A percentile compares a stretch with the other conserved stretches of the same genome.
phyloP scores from a whole-genome alignment of 441 rosid genomes.

The Cnidoscolus chayamansa region DNA sequence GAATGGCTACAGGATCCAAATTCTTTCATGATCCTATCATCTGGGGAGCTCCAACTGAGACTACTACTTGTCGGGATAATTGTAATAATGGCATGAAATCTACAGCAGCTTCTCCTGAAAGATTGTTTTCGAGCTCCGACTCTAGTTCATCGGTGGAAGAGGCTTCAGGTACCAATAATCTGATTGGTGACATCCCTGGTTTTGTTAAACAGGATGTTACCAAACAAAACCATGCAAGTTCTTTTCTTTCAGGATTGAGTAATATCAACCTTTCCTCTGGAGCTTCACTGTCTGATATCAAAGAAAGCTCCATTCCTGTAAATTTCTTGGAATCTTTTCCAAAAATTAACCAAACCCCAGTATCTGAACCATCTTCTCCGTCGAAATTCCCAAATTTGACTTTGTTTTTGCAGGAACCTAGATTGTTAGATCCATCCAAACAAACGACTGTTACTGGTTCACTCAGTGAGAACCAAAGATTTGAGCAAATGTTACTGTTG shows the following conservation, averaged over 20 bases:
- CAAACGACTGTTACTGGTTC: conserved; percentile 24
- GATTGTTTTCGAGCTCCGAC: conserved; percentile 30
- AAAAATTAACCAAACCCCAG: conserved; percentile 19
- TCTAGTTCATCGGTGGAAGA: conserved; percentile 38
- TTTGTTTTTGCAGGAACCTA: conserved; percentile 56
- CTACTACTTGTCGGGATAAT: conserved; percentile 2
- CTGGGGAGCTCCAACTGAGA: conserved; percentile 32
- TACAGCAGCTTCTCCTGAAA: conserved; percentile 15
- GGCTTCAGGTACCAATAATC: conserved; percentile 23
- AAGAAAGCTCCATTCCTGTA: conserved; percentile 37
- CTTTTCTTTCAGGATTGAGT: conserved; percentile 34
- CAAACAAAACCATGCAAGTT: conserved; percentile 16
- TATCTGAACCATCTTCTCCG: conserved; percentile 40
- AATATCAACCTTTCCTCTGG: conserved; percentile 23
- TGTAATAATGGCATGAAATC: conserved; percentile 18
- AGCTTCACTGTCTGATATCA: background rate
- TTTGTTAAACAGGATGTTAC: conserved; percentile 28
- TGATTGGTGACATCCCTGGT: conserved; percentile 32
- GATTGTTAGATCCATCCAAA: conserved; percentile 24
- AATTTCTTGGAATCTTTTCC: conserved; percentile 60
- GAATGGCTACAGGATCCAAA: conserved; percentile 32
- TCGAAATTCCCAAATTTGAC: conserved; percentile 50
- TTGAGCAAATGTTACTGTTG: conserved; percentile 24
- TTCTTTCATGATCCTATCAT: conserved; percentile 39
- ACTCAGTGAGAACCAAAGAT: conserved; percentile 12